A percentile compares a stretch with the other conserved stretches of the same genome.
Conservation (phyloP, 371 early-diverging fungal genomes). For the Dipsacomyces acuminosporus region DNA sequence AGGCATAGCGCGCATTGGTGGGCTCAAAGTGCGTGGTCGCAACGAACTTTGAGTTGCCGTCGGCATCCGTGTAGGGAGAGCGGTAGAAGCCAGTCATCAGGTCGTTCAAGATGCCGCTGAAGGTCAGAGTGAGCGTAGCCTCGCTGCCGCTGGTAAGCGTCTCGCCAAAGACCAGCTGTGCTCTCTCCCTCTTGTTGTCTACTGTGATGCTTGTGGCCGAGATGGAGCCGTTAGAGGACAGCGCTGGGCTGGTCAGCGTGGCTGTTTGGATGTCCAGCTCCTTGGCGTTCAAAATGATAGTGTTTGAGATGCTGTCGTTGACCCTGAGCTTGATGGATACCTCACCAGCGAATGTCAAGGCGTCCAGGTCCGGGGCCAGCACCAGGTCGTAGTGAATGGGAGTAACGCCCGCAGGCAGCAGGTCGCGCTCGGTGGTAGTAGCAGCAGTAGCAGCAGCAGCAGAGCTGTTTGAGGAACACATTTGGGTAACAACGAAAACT, state of each 20-base stretch:
- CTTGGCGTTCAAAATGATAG: slow-evolving; percentile 56
- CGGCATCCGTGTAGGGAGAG: slow-evolving; percentile 56
- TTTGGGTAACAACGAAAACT: too few species aligned
- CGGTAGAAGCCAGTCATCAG: slow-evolving; percentile 81
- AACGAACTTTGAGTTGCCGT: slow-evolving; percentile 60
- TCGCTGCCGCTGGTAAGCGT: slow-evolving; percentile 49
- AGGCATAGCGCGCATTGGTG: slow-evolving; percentile 77
- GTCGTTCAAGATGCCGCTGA: slow-evolving; percentile 70
- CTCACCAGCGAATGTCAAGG: slow-evolving; percentile 63
- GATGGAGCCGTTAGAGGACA: slow-evolving; percentile 27
- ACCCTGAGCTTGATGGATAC: slow-evolving; percentile 51
- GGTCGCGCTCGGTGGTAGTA: slow-evolving; percentile 1
- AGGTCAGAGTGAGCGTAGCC: slow-evolving; percentile 51
- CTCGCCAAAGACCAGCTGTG: slow-evolving; percentile 60
- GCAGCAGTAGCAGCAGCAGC: too few species aligned
- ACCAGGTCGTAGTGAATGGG: slow-evolving; percentile 69
- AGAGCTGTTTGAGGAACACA: too few species aligned
- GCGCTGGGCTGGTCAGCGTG: slow-evolving; percentile 9
- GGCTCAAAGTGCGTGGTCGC: slow-evolving; percentile 88
- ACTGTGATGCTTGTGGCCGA: slow-evolving; percentile 56
- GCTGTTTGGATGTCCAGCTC: slow-evolving; percentile 51
- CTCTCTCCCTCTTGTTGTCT: slow-evolving; percentile 60
- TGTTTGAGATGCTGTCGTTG: slow-evolving; percentile 49
- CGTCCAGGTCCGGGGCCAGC: slow-evolving; percentile 61
- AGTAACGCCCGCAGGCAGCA: slow-evolving; percentile 63